These are phyloP conservation scores for Globisporangium solare DNA, from an alignment of 352 stramenopile species.

Conservation along the genomic window DNA sequence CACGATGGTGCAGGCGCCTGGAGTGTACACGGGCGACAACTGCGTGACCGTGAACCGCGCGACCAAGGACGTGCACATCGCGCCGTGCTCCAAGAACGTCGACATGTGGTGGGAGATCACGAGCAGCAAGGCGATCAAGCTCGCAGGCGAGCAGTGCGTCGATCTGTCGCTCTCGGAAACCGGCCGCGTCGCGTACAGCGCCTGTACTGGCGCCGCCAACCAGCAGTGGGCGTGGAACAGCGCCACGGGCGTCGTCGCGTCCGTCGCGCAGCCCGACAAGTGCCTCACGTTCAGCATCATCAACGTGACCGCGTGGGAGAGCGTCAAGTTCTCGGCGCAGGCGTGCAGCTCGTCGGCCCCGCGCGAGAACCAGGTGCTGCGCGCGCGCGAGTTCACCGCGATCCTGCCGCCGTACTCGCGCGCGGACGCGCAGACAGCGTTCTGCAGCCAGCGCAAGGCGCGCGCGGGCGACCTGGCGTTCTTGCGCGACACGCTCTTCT, in stretches of 20 bases:
- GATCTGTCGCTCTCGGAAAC: neutral
- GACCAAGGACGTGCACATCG: neutral
- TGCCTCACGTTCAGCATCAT: constrained; percentile 3
- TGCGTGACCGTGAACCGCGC: constrained; percentile 8
- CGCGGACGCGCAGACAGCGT: neutral
- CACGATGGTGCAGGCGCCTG: constrained; percentile 4
- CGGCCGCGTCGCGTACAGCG: neutral
- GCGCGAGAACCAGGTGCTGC: neutral
- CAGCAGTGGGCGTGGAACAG: constrained; percentile 4
- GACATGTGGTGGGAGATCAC: constrained; percentile 13
- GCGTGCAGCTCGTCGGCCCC: neutral
- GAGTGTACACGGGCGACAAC: constrained; percentile 1
- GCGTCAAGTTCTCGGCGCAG: neutral
- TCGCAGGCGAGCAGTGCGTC: constrained; percentile 5
- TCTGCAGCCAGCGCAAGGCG: constrained; percentile 1
- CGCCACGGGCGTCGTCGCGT: neutral
- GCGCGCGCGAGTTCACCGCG: neutral
- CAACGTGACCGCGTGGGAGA: neutral
- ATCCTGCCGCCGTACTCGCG: constrained; percentile 3
- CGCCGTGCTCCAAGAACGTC: neutral
- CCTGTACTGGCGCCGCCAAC: neutral
- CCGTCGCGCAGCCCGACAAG: neutral
- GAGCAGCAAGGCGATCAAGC: neutral
- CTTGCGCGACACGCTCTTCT: constrained; percentile 10
- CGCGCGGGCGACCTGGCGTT: constrained; percentile 2